phyloP scores from a whole-genome alignment of 768 basidiomycete species.

The Cystobasidium ongulense region DNA sequence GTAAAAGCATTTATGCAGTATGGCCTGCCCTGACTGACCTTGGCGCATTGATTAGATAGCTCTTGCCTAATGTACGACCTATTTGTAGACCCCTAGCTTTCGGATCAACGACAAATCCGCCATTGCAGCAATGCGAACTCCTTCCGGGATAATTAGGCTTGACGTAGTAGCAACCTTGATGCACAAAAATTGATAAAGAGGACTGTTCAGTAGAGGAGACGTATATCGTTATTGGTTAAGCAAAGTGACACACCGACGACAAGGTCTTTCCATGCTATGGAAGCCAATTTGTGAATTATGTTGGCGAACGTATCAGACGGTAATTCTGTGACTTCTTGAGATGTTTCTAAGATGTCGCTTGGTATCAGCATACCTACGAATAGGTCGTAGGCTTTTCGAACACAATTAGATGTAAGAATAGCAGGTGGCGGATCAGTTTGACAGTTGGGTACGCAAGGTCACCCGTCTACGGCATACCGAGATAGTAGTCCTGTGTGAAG shows the following conservation, averaged over 20 bases:
- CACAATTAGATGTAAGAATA: neutral
- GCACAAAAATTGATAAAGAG: neutral
- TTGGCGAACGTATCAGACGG: neutral
- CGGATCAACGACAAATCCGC: conserved; percentile 69
- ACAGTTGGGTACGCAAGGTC: neutral
- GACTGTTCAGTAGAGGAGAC: neutral
- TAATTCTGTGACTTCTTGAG: neutral
- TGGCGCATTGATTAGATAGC: conserved; percentile 74
- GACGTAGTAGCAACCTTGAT: conserved; percentile 33
- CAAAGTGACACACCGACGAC: neutral
- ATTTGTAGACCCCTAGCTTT: conserved; percentile 58
- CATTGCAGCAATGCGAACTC: conserved; percentile 66
- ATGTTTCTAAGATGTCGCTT: neutral
- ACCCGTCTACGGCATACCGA: conserved; percentile 25
- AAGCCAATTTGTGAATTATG: neutral
- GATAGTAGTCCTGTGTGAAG: conserved; percentile 38
- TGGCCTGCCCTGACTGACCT: conserved; percentile 55
- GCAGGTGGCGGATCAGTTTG: neutral
- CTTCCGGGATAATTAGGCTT: conserved; percentile 41
- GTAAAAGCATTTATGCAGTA: neutral
- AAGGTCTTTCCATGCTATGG: conserved; percentile 6
- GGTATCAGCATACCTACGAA: conserved; percentile 28
- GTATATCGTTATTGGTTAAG: neutral
- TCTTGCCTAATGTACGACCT: conserved; percentile 64
- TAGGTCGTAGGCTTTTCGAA: conserved; percentile 29